Base-by-base conservation (phyloP, 1,284 basidiomycete genomes). In the Trichosporon ovoides region DNA sequence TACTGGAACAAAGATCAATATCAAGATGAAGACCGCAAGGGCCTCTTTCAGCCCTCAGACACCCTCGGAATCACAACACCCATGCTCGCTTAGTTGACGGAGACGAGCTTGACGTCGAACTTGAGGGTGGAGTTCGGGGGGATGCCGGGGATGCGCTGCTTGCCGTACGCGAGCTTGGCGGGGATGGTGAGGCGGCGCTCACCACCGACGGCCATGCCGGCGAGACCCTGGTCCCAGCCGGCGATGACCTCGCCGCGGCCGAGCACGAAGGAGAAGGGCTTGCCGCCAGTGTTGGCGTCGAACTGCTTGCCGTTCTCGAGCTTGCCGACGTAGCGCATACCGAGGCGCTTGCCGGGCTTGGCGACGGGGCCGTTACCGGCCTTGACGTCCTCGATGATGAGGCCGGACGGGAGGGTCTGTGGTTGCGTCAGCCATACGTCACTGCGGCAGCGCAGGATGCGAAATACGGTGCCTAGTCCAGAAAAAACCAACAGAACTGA, bases 161-260 rank as follows among this genome's bases (percentile, higher is more conserved):
- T 75, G 35, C 81, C 82, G 72, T 83, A 83, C 1, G 81, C 82
- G 57, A 81, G 71, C 43, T 75, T 69, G 56, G 81, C 69, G 38
- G 77, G 77, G 63, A 72, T 76, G 51, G 84, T 86, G 65, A 98
- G 81, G 61, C 86, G 79, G 57, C 94, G 86, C 78, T 97, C 93
- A 38, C 91, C 91, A 55, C 91, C 93, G 51, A 88, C 85, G 67
- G 87, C 85, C 92, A 98, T 96, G 52, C 94, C 95, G 57, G 81
- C 85, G 59, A 98, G 82, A 55, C 94, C 94, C 68, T 90, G 81
- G 69, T 96, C 93, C 94, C 92, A 96, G 82, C 88, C 91, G 80
- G 89, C 89, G 78, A 97, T 95, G 55, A 97, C 94, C 74, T 96
- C 88, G 43, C 91, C 91, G 61, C 83, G 81, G 56, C 94, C 95